These are phyloP conservation scores for Penicillium nordicum DNA, from an alignment of 2,329 filamentous ascomycete species.

Conservation along the genomic window DNA sequence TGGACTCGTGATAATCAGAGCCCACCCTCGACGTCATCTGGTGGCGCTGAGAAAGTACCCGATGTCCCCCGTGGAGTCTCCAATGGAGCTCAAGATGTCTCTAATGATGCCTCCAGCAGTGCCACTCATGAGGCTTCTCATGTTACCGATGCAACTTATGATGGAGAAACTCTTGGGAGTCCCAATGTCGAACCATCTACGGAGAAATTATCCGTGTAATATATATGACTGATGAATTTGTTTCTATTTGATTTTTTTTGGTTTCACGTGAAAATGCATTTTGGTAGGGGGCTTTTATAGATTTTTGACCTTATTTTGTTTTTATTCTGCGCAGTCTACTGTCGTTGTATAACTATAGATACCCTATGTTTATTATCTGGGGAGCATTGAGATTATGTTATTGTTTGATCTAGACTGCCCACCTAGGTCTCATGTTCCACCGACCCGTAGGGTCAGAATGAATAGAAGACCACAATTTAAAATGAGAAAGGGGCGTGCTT, in stretches of 20 bases:
- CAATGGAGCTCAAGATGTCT: not conserved
- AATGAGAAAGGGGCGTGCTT: no score
- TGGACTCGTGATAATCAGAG: constrained; percentile 30
- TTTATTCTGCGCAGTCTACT: not conserved
- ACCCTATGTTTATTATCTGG: constrained; percentile 14
- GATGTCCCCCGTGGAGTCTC: not conserved
- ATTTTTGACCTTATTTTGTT: not conserved
- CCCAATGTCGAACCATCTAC: not conserved
- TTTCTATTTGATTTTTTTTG: not conserved
- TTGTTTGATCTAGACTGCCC: not conserved
- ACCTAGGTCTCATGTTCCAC: not conserved
- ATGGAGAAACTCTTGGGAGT: not conserved
- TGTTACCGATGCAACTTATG: not conserved
- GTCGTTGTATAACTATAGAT: constrained; percentile 23
- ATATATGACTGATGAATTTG: constrained; percentile 14
- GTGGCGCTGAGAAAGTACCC: constrained; percentile 6
- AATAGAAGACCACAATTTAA: no score
- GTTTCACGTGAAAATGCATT: constrained; percentile 9
- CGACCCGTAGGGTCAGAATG: no score
- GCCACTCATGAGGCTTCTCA: not conserved
- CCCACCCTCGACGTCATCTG: constrained; percentile 22
- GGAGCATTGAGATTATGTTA: not conserved
- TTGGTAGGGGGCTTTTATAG: not conserved
- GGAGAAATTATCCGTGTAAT: constrained; percentile 4
- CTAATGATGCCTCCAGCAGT: not conserved